Evolutionary conservation across 176 grass and related monocot genomes (phyloP).

Genomic region (Guadua angustifolia): DNA sequence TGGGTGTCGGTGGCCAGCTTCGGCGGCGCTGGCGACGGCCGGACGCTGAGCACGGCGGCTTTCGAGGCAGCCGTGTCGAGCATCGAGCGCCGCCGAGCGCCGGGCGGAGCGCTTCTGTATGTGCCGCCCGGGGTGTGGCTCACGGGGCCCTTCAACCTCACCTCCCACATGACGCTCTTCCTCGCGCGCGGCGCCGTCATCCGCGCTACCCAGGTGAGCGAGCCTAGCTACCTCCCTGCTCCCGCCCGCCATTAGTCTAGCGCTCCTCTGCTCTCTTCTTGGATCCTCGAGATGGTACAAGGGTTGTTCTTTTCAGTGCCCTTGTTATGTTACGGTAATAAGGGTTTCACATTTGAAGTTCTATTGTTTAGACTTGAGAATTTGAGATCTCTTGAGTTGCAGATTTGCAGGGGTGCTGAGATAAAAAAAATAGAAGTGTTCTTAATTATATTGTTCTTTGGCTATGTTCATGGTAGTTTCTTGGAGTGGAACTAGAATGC

Average conservation of each 20-base stretch:
- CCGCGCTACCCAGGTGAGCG: conserved; percentile 59
- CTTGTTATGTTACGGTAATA: neutral
- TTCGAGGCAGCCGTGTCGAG: conserved; percentile 55
- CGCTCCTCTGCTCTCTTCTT: conserved; percentile 7
- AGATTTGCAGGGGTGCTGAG: neutral
- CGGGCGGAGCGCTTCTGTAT: conserved; percentile 66
- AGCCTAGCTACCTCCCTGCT: neutral
- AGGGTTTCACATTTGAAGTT: neutral
- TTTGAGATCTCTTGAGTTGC: conserved; percentile 27
- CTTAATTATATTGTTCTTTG: neutral
- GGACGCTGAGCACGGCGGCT: conserved; percentile 61
- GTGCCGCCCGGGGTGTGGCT: conserved; percentile 80
- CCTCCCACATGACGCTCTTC: conserved; percentile 85
- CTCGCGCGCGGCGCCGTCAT: conserved; percentile 73
- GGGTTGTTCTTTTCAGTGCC: neutral
- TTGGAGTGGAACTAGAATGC: neutral
- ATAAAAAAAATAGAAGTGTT: neutral
- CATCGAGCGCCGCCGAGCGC: conserved; percentile 50
- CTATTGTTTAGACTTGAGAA: neutral
- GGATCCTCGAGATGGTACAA: neutral
- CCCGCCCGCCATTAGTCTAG: neutral
- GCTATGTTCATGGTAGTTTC: conserved; percentile 12
- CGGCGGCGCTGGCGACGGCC: conserved; percentile 65
- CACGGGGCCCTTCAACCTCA: conserved; percentile 86
- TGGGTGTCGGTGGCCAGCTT: conserved; percentile 75